Evolutionary conservation across 371 early-diverging fungal genomes (phyloP).

Genomic region (Actinomucor elegans): DNA sequence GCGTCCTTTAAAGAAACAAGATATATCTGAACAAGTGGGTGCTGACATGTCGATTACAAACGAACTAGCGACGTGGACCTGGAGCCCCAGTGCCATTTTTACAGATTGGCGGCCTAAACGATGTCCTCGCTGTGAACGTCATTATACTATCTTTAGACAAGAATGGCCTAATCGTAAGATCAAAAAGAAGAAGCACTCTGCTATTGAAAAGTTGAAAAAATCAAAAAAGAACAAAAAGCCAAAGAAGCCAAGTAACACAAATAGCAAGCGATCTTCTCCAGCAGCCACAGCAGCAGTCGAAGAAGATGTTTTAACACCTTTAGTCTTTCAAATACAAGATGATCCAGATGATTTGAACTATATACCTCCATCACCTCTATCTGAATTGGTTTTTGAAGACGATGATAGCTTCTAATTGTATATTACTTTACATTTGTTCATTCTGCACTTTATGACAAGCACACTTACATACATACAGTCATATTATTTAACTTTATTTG

Average conservation of each 20-base stretch:
- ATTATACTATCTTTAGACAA: slow-evolving; percentile 36
- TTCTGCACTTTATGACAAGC: no score
- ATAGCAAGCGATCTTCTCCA: not conserved
- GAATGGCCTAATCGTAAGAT: slow-evolving; percentile 45
- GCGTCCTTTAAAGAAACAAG: slow-evolving; percentile 27
- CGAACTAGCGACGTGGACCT: slow-evolving; percentile 51
- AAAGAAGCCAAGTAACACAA: not conserved
- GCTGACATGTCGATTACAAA: slow-evolving; percentile 26
- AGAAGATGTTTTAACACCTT: not conserved
- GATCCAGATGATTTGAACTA: slow-evolving; percentile 19
- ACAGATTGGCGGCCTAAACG: slow-evolving; percentile 44
- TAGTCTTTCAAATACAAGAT: slow-evolving; percentile 22
- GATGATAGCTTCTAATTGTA: not conserved
- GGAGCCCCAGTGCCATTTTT: slow-evolving; percentile 50
- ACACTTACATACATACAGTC: no score
- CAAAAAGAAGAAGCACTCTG: slow-evolving; percentile 15
- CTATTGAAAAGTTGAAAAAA: not conserved
- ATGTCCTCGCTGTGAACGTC: slow-evolving; percentile 51
- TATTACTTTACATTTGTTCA: not conserved
- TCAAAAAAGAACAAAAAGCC: slow-evolving; percentile 6
- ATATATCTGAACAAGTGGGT: slow-evolving; percentile 33
- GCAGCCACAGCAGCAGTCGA: not conserved
- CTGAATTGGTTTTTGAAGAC: slow-evolving; percentile 12
- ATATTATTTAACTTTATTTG: no score
- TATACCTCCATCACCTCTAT: slow-evolving; percentile 25